Conservation (phyloP, 148 eudicot genomes). For the Polygonum maritimum region DNA sequence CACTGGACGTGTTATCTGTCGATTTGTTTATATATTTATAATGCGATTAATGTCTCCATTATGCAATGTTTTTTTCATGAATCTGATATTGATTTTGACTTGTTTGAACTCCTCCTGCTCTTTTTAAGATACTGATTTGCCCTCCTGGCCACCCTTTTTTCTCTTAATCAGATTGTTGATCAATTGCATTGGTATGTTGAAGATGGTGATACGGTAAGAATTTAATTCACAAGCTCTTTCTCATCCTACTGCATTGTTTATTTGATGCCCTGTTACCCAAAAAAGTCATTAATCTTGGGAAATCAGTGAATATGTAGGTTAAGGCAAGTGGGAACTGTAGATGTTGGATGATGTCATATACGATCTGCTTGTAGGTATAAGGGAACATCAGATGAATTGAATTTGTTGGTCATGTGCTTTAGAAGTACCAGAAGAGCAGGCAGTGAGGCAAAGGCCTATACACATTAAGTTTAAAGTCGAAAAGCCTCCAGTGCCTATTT, state of each 20-base stretch:
- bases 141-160: not conserved
- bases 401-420: not conserved
- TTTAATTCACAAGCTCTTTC: not conserved
- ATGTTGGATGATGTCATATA: not conserved
- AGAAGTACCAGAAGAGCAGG: not conserved
- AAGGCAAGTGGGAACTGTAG: not conserved
- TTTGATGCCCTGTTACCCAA: not conserved
- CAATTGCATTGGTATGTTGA: constrained; percentile 60
- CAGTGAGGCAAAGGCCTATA: not conserved
- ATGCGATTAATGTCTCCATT: not conserved
- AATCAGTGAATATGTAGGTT: not conserved
- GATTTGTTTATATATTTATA: not conserved
- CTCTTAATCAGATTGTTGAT: constrained; percentile 54
- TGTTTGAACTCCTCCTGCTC: not conserved
- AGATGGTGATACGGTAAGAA: constrained; percentile 71
- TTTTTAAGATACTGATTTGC: not conserved
- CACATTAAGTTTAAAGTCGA: not conserved
- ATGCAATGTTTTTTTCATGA: not conserved
- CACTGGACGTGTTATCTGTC: no score
- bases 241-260: not conserved
- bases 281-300: not conserved
- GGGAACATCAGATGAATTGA: not conserved
- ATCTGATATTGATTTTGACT: not conserved
- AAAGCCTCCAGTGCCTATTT: not conserved
- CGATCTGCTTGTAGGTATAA: no score